phyloP scores from a whole-genome alignment of 2,329 filamentous ascomycete species.

The Alternaria solani region DNA sequence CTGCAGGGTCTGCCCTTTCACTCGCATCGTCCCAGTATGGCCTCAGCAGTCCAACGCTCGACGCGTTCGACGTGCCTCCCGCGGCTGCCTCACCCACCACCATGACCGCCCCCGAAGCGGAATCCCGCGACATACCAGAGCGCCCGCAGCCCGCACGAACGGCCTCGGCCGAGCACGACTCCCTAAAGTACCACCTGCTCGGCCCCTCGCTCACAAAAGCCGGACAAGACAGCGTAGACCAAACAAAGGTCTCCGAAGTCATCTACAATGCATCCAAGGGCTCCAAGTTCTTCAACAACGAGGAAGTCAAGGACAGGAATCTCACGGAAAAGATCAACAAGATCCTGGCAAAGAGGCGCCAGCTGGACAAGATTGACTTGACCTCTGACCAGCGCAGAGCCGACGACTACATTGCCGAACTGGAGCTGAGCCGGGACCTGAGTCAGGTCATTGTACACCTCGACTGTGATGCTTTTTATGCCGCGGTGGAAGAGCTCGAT shows the following conservation, averaged over 20 bases:
- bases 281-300: constrained; percentile 93
- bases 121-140: constrained; percentile 6
- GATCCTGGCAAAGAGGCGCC: constrained; percentile 77
- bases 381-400: constrained; percentile 75
- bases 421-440: constrained; percentile 81
- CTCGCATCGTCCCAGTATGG: constrained; percentile 22
- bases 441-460: constrained; percentile 88
- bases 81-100: constrained; percentile 17
- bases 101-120: constrained; percentile 17
- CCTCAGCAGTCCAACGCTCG: constrained; percentile 11
- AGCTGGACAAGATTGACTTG: constrained; percentile 79
- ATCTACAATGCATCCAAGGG: constrained; percentile 98
- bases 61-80: constrained; percentile 20
- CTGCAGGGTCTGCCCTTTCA: constrained; percentile 25
- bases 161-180: constrained; percentile 60
- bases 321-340: constrained; percentile 86
- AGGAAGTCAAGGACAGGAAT: constrained; percentile 80
- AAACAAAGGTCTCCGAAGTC: constrained; percentile 91
- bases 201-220: constrained; percentile 93
- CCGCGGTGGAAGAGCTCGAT: constrained; percentile 80
- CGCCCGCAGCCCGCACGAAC: constrained; percentile 29
- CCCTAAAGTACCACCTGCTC: constrained; percentile 87
- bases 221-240: constrained; percentile 92
- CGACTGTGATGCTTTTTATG: constrained; percentile 98
- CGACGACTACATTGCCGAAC: constrained; percentile 79